phyloP scores from a whole-genome alignment of 2,329 filamentous ascomycete genomes.

The Colletotrichum sp. region DNA sequence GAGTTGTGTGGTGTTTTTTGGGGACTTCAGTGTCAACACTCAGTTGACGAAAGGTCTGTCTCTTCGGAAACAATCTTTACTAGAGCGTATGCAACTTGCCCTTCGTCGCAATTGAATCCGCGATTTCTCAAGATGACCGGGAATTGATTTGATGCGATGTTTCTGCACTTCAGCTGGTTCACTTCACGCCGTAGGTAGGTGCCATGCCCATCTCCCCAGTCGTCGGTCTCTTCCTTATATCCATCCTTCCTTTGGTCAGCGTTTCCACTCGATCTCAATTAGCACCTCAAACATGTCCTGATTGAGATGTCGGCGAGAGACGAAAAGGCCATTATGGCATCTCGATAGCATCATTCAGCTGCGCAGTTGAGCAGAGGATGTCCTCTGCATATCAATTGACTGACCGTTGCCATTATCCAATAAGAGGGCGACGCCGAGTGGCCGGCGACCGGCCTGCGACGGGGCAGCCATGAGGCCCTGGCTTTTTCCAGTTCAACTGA shows the following conservation, averaged over 20 bases:
- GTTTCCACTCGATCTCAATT: not conserved
- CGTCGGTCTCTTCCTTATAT: not conserved
- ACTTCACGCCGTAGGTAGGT: not conserved
- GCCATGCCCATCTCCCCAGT: not conserved
- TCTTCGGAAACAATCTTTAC: not conserved
- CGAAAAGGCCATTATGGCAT: not conserved
- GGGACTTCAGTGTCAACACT: not conserved
- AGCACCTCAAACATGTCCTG: not conserved
- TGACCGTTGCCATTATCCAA: slow-evolving; percentile 16
- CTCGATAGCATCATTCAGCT: not conserved
- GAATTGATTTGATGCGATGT: accelerated
- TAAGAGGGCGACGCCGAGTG: not conserved
- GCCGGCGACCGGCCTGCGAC: slow-evolving; percentile 13
- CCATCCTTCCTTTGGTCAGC: not conserved
- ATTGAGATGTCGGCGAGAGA: not conserved
- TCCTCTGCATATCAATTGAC: not conserved
- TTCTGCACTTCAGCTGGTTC: not conserved
- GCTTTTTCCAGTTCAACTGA: slow-evolving; percentile 2
- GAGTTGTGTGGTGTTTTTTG: not conserved
- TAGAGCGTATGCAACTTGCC: not conserved
- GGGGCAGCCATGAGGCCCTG: not conserved
- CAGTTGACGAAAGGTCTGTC: not conserved
- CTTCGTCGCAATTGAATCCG: not conserved
- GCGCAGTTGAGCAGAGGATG: not conserved
- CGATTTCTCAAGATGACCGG: not conserved